Conservation (phyloP, 495 filamentous ascomycete species). For the Xylaria venustula region DNA sequence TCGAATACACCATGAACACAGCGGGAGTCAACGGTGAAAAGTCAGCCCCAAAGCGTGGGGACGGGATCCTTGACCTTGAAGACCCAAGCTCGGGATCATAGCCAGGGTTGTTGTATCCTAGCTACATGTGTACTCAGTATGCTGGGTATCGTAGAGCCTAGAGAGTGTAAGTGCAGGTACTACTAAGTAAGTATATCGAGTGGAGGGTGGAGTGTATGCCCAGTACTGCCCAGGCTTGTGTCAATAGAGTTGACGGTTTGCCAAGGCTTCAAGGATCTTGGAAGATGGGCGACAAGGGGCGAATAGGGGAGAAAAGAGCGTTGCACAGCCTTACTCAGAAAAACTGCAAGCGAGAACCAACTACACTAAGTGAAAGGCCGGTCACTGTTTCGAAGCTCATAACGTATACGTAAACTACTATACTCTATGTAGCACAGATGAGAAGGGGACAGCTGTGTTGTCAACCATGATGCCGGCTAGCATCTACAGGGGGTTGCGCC, state of each 20-base stretch:
- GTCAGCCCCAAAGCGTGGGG: slow-evolving; percentile 3
- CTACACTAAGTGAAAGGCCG: not conserved
- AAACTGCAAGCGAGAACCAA: not conserved
- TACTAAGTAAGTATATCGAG: too few species aligned
- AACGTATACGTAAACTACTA: not conserved
- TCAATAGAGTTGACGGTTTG: too few species aligned
- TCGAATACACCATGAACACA: not conserved
- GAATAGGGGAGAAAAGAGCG: not conserved
- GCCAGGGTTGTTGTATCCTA: not conserved
- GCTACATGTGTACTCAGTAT: too few species aligned
- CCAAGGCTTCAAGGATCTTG: not conserved
- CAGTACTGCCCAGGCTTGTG: too few species aligned
- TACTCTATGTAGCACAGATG: not conserved
- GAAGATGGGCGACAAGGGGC: not conserved
- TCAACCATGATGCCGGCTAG: too few species aligned
- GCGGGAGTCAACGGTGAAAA: not conserved
- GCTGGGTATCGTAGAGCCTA: too few species aligned
- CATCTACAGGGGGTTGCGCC: not conserved
- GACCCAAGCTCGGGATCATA: not conserved
- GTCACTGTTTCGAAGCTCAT: not conserved
- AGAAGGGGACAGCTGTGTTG: not conserved
- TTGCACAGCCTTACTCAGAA: not conserved
- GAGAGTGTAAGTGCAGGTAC: too few species aligned
- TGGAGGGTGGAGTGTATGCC: too few species aligned
- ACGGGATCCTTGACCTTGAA: not conserved